Evolutionary conservation across 352 stramenopile genomes (phyloP).

Genomic region (Phytophthora rubi): DNA sequence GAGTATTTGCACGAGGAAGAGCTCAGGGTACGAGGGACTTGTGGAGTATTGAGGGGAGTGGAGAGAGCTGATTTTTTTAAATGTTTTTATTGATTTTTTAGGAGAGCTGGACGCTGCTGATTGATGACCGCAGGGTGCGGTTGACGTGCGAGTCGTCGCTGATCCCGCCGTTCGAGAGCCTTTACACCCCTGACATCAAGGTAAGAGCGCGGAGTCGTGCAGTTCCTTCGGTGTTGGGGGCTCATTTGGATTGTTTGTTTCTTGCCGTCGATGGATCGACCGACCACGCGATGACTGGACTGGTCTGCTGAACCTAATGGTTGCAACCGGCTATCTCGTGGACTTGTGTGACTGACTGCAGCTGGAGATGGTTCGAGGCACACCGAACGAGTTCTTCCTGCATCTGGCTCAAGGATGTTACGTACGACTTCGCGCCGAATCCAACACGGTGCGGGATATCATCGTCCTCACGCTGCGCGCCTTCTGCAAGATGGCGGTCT

Average conservation of each 20-base stretch:
- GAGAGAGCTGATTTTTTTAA: conserved; percentile 5
- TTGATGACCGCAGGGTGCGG: conserved; percentile 77
- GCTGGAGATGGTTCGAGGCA: conserved; percentile 63
- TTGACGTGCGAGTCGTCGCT: conserved; percentile 86
- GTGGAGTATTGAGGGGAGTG: too few relatives aligned
- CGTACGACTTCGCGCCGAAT: conserved; percentile 75
- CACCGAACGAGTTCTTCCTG: conserved; percentile 74
- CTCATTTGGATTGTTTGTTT: conserved; percentile 23
- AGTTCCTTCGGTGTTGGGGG: neutral
- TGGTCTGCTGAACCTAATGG: neutral
- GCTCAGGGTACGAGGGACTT: conserved; percentile 51
- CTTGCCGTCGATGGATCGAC: neutral
- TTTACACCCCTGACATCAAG: conserved; percentile 77
- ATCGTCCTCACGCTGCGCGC: conserved; percentile 83
- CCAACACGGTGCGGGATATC: conserved; percentile 77
- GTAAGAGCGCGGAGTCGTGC: conserved; percentile 24
- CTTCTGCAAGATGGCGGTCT: conserved; percentile 72
- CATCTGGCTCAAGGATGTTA: conserved; percentile 62
- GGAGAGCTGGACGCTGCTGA: conserved; percentile 85
- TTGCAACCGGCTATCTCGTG: conserved; percentile 1
- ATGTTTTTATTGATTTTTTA: conserved; percentile 26
- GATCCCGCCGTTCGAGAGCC: conserved; percentile 76
- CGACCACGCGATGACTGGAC: conserved; percentile 9
- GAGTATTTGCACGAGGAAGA: conserved; percentile 67
- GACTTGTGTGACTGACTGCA: conserved; percentile 22